Conservation (phyloP, 1,284 basidiomycete species). For the Boletus sp. region DNA sequence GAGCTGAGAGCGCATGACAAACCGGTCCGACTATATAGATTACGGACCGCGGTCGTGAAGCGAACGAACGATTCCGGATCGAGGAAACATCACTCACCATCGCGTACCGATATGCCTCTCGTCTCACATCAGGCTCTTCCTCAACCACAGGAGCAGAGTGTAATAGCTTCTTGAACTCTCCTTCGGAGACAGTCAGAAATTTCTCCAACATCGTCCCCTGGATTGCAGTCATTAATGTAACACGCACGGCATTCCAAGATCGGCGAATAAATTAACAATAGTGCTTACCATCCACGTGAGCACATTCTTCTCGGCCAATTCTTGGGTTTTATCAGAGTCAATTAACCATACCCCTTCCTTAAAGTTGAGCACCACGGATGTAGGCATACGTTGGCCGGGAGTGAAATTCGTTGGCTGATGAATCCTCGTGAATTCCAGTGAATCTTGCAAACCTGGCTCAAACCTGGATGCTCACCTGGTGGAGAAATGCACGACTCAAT, state of each 20-base stretch:
- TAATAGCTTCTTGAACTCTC: slow-evolving; percentile 70
- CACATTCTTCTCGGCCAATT: slow-evolving; percentile 66
- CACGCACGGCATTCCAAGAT: background rate
- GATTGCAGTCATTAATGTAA: background rate
- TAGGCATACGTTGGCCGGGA: slow-evolving; percentile 81
- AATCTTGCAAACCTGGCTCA: background rate
- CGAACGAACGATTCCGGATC: background rate
- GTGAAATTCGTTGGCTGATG: slow-evolving; percentile 70
- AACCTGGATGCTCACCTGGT: slow-evolving; percentile 51
- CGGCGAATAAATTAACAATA: background rate
- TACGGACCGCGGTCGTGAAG: background rate
- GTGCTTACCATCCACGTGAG: slow-evolving; percentile 74
- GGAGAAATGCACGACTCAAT: slow-evolving; percentile 61
- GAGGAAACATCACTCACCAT: slow-evolving; percentile 51
- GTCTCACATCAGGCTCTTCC: slow-evolving; percentile 43
- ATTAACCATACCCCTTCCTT: slow-evolving; percentile 77
- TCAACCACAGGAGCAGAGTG: slow-evolving; percentile 46
- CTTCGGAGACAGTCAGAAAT: slow-evolving; percentile 72
- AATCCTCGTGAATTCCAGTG: slow-evolving; percentile 8
- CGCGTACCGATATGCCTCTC: slow-evolving; percentile 84
- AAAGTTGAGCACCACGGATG: slow-evolving; percentile 69
- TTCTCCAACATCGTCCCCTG: slow-evolving; percentile 92
- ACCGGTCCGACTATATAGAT: slow-evolving; percentile 59
- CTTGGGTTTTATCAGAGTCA: slow-evolving; percentile 67
- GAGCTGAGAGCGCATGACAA: slow-evolving; percentile 95